Evolutionary conservation across 306 rosid species (phyloP).

Genomic region (Ammopiptanthus mongolicus): DNA sequence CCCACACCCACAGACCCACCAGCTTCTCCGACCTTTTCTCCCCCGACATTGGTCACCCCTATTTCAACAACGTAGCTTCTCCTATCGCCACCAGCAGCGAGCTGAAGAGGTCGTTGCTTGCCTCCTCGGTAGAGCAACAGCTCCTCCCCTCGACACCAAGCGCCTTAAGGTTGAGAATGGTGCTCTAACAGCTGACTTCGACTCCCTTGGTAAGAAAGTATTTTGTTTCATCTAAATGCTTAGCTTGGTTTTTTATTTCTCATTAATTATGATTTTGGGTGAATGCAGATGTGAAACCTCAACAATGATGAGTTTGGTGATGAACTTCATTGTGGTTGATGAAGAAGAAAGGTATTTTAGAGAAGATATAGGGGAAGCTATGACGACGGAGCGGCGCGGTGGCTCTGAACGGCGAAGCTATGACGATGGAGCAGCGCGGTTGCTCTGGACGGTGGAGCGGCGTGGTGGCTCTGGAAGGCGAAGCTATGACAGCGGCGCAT

Average conservation of each 20-base stretch:
- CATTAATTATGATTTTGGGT: neutral
- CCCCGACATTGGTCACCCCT: conserved; percentile 40
- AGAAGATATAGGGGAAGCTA: too few relatives aligned
- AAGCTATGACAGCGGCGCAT: too few relatives aligned
- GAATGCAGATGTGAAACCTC: conserved; percentile 54
- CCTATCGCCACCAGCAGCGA: conserved; percentile 53
- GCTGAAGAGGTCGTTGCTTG: too few relatives aligned
- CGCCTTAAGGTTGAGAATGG: conserved; percentile 80
- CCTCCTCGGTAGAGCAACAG: conserved; percentile 40
- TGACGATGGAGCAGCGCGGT: too few relatives aligned
- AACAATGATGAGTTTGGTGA: too few relatives aligned
- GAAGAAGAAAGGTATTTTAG: too few relatives aligned
- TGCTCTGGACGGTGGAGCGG: too few relatives aligned
- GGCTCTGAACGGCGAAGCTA: too few relatives aligned
- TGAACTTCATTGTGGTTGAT: too few relatives aligned
- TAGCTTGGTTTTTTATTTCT: neutral
- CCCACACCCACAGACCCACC: conserved; percentile 57
- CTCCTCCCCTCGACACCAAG: conserved; percentile 46
- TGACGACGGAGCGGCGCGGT: too few relatives aligned
- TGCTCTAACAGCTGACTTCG: conserved; percentile 44
- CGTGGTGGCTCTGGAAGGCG: too few relatives aligned
- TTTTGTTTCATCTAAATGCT: neutral
- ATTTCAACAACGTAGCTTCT: conserved; percentile 62
- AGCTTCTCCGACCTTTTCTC: conserved; percentile 82
- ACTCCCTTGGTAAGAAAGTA: conserved; percentile 44